Percentiles rank a stretch among this genome's conserved stretches.
Conservation (phyloP, 441 rosid species). For the Capsella rubella region DNA sequence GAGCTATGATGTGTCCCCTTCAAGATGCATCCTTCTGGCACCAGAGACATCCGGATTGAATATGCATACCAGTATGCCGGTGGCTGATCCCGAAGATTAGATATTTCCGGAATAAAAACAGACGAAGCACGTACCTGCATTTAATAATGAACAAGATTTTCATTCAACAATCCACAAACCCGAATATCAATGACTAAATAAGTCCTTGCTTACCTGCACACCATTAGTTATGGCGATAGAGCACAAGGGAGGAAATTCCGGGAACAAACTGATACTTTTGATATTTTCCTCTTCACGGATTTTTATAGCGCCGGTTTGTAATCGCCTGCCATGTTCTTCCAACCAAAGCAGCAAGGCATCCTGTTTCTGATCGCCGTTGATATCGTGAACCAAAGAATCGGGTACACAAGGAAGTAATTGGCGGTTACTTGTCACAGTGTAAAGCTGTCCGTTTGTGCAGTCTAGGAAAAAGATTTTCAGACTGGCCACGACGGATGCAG, state of each 20-base stretch:
- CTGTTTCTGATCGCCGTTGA: constrained; percentile 50
- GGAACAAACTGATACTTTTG: constrained; percentile 65
- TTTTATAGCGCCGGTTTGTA: constrained; percentile 63
- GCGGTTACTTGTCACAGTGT: constrained; percentile 65
- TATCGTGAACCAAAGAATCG: constrained; percentile 52
- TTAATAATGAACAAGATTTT: background rate
- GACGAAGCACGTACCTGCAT: constrained; percentile 76
- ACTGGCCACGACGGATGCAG: constrained; percentile 50
- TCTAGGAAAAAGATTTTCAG: constrained; percentile 78
- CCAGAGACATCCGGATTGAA: constrained; percentile 81
- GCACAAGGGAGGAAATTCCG: constrained; percentile 69
- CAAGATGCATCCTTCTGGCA: constrained; percentile 64
- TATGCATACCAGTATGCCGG: constrained; percentile 58
- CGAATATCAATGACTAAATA: background rate
- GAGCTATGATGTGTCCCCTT: constrained; percentile 59
- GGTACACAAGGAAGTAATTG: constrained; percentile 86
- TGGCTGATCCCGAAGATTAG: constrained; percentile 45
- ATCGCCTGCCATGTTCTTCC: constrained; percentile 72
- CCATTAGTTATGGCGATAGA: constrained; percentile 69
- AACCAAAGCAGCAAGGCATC: constrained; percentile 85
- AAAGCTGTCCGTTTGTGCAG: constrained; percentile 73
- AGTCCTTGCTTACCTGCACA: constrained; percentile 56
- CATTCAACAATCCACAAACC: background rate
- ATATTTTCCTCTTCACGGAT: constrained; percentile 44
- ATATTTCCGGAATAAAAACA: constrained; percentile 65